phyloP scores from a whole-genome alignment of 2,329 filamentous ascomycete genomes.

The Aspergillus transmontanensis region DNA sequence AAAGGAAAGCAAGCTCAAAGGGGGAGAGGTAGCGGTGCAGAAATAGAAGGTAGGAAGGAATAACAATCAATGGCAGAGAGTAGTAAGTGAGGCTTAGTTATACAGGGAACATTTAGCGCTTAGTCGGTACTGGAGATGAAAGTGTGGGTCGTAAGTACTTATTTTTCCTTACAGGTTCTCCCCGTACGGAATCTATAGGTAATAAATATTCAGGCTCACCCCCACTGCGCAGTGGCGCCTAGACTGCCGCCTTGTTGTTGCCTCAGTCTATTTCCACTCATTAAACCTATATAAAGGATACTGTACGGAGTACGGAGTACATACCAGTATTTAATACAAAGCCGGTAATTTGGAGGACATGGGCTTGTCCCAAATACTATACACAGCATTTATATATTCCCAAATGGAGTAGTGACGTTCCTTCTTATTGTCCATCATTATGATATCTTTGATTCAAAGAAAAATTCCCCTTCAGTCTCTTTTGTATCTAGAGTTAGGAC shows the following conservation, averaged over 20 bases:
- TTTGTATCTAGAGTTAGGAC: neutral
- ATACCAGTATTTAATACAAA: neutral
- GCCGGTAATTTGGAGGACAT: neutral
- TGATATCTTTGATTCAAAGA: neutral
- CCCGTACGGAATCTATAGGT: neutral
- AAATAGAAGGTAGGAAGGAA: neutral
- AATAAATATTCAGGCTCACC: neutral
- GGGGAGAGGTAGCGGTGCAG: neutral
- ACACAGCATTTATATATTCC: no score
- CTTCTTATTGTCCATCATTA: neutral
- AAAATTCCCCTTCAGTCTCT: neutral
- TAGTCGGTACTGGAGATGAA: neutral
- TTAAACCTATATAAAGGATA: no score
- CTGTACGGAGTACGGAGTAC: no score
- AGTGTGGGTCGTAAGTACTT: neutral
- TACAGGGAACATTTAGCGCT: neutral
- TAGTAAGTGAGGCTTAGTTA: conserved; percentile 3
- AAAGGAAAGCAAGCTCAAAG: neutral
- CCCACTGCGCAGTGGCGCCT: neutral
- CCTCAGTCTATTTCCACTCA: neutral
- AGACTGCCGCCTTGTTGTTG: neutral
- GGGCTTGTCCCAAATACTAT: no score
- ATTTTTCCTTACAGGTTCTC: neutral
- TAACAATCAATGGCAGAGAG: neutral
- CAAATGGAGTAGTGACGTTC: neutral